These are phyloP conservation scores for Zygosaccharomyces pseudorouxii DNA, from an alignment of 805 yeast species.

Conservation along the genomic window DNA sequence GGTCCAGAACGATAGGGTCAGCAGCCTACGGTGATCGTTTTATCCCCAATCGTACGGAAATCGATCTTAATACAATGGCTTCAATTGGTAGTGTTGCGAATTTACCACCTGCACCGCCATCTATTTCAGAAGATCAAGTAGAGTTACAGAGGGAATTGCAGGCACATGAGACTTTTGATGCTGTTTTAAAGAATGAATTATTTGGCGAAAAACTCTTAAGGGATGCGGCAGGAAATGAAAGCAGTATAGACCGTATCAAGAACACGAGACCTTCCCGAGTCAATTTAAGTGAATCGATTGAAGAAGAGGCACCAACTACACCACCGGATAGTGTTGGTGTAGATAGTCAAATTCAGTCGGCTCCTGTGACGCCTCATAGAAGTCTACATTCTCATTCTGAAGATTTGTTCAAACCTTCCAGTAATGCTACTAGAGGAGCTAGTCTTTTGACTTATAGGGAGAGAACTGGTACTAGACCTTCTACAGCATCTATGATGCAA, in stretches of 20 bases:
- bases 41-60: conserved; percentile 82
- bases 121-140: conserved; percentile 46
- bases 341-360: conserved; percentile 16
- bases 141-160: conserved; percentile 70
- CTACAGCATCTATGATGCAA: conserved; percentile 56
- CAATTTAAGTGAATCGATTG: conserved; percentile 9
- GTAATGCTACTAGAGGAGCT: conserved; percentile 38
- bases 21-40: conserved; percentile 71
- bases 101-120: conserved; percentile 25
- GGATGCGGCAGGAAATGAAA: conserved; percentile 30
- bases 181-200: conserved; percentile 80
- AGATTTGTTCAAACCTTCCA: conserved; percentile 22
- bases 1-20: conserved; percentile 32
- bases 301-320: conserved; percentile 8
- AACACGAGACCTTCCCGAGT: conserved; percentile 31
- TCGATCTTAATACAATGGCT: conserved; percentile 83
- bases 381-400: conserved; percentile 17
- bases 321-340: conserved; percentile 12
- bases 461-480: conserved; percentile 58
- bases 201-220: conserved; percentile 81
- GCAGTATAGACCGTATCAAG: conserved; percentile 32
- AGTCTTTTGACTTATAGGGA: conserved; percentile 73
- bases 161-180: conserved; percentile 81
- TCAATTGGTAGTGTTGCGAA: conserved; percentile 31
- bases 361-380: conserved; percentile 38